A percentile compares a stretch with the other conserved stretches of the same genome.
Conservation (phyloP, 768 basidiomycete species). For the Leccinum obscurum region DNA sequence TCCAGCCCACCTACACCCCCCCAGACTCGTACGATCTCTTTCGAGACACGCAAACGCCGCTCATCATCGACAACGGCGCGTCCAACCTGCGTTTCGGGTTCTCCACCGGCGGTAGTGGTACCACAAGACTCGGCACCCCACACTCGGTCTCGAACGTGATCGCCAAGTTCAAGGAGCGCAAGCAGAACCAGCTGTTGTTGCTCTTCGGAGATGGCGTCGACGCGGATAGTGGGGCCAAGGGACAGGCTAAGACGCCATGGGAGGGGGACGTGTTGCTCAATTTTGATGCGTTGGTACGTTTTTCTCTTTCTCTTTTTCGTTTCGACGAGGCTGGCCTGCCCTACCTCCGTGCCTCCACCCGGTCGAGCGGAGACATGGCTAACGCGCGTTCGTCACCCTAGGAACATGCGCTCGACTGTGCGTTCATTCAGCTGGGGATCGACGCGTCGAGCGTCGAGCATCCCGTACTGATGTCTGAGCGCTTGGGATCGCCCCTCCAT, state of each 20-base stretch:
- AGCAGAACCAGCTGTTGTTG: conserved; percentile 75
- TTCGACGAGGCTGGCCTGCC: background rate
- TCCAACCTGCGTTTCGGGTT: conserved; percentile 84
- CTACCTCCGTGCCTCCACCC: too few species aligned
- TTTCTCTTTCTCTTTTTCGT: background rate
- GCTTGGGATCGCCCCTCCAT: conserved; percentile 84
- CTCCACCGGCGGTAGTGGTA: conserved; percentile 45
- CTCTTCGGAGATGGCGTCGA: conserved; percentile 90
- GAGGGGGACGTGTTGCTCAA: conserved; percentile 93
- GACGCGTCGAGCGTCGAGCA: conserved; percentile 75
- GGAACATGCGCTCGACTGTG: conserved; percentile 95
- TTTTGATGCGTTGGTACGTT: conserved; percentile 87
- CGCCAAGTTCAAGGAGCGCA: conserved; percentile 88
- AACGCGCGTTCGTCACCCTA: conserved; percentile 40
- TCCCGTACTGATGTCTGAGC: conserved; percentile 92
- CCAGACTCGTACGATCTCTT: conserved; percentile 52
- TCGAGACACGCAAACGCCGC: conserved; percentile 54
- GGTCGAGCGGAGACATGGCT: background rate
- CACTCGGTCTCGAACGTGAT: conserved; percentile 68
- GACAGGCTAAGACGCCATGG: conserved; percentile 81
- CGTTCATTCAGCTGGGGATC: conserved; percentile 84
- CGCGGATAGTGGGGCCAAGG: conserved; percentile 78
- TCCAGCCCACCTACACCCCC: conserved; percentile 35
- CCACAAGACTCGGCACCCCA: conserved; percentile 37
- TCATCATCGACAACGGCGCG: conserved; percentile 90